A percentile compares a stretch with the other conserved stretches of the same genome.
Conservation (phyloP, 352 stramenopile species). For the Globisporangium nunn region DNA sequence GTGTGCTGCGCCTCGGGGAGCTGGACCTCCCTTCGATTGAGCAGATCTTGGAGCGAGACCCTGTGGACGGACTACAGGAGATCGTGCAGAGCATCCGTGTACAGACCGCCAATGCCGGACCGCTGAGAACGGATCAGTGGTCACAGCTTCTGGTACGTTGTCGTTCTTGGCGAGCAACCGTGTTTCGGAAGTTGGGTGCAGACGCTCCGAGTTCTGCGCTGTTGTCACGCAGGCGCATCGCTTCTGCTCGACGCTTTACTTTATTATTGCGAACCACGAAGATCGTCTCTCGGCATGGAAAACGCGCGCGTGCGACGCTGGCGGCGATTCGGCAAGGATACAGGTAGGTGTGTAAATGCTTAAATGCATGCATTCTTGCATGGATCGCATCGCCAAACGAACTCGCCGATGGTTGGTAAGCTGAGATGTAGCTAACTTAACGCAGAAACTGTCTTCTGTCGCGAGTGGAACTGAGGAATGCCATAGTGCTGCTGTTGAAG, state of each 20-base stretch:
- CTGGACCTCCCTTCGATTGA: conserved; percentile 26
- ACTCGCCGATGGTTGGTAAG: not conserved
- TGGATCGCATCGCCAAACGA: not conserved
- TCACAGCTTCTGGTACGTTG: conserved; percentile 20
- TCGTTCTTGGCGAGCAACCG: conserved; percentile 2
- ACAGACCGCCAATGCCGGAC: conserved; percentile 10
- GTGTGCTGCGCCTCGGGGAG: conserved; percentile 17
- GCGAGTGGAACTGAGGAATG: not conserved
- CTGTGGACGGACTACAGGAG: conserved; percentile 11
- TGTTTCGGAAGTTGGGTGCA: not conserved
- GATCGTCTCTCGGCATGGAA: conserved; percentile 6
- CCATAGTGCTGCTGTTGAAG: not conserved
- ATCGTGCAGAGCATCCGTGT: conserved; percentile 24
- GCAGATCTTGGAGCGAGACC: conserved; percentile 12
- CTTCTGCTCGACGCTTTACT: conserved; percentile 9
- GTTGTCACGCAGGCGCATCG: conserved; percentile 5
- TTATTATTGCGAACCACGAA: conserved; percentile 13
- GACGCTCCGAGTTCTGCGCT: not conserved
- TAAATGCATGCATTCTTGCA: not conserved
- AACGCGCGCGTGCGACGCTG: not conserved
- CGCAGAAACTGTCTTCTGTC: not conserved
- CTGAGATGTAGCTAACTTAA: not conserved
- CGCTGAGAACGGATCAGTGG: conserved; percentile 7
- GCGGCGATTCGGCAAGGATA: not conserved
- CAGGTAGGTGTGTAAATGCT: conserved; percentile 2